Percentiles rank a stretch among this genome's conserved stretches.
Conservation (phyloP, 768 basidiomycete species). For the Suillus plorans region DNA sequence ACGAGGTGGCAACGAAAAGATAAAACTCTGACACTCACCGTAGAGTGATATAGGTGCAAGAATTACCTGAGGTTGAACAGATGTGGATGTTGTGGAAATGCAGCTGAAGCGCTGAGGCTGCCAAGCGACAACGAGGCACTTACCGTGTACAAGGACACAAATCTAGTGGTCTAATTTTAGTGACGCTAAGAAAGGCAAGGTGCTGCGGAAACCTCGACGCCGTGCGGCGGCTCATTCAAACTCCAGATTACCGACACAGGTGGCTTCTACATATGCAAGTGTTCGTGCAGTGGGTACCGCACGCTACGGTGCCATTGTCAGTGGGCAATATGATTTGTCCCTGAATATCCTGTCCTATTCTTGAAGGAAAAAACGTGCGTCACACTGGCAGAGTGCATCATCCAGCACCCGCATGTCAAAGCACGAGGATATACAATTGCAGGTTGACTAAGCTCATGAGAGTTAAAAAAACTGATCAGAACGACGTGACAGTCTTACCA, state of each 20-base stretch:
- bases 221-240: slow-evolving; percentile 61
- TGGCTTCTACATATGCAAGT: no score
- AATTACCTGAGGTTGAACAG: background rate
- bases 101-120: background rate
- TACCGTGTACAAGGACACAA: no score
- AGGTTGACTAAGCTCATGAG: slow-evolving; percentile 40
- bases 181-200: no score
- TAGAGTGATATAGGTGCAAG: background rate
- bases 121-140: background rate
- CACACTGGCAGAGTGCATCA: slow-evolving; percentile 63
- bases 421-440: slow-evolving; percentile 56
- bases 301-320: no score
- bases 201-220: no score
- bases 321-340: slow-evolving; percentile 43
- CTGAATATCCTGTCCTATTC: slow-evolving; percentile 59
- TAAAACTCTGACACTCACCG: background rate
- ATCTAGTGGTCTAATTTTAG: no score
- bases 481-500: slow-evolving; percentile 50
- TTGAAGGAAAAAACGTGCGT: slow-evolving; percentile 63
- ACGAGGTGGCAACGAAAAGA: background rate
- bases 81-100: background rate
- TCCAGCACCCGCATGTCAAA: slow-evolving; percentile 90
- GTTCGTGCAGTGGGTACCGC: no score
- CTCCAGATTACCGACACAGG: slow-evolving; percentile 66
- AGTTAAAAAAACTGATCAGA: background rate